Evolutionary conservation across 768 basidiomycete genomes (phyloP).

Genomic region (Suillus alpinus): DNA sequence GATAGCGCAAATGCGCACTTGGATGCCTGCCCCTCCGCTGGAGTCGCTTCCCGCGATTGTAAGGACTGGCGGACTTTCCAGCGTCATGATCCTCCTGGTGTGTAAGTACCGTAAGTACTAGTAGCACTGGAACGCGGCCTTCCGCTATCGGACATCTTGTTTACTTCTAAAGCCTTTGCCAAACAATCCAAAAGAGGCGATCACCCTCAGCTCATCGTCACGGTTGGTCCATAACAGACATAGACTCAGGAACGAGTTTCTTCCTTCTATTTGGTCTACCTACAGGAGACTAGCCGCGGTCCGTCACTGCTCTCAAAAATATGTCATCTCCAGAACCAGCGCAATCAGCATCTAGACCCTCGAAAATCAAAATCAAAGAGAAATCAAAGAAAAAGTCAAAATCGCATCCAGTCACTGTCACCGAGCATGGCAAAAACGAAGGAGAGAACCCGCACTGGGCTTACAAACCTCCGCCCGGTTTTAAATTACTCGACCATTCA

Average conservation of each 20-base stretch:
- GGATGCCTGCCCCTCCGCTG: slow-evolving; percentile 87
- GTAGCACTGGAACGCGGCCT: too few relatives aligned
- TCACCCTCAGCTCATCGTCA: background rate
- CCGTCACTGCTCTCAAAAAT: slow-evolving; percentile 7
- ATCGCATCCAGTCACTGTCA: slow-evolving; percentile 1
- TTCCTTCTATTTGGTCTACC: background rate
- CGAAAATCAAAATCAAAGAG: slow-evolving; percentile 14
- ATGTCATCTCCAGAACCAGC: slow-evolving; percentile 23
- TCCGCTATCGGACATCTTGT: background rate
- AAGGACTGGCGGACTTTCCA: slow-evolving; percentile 39
- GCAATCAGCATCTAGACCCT: slow-evolving; percentile 2
- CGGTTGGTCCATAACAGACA: background rate
- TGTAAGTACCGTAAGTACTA: too few relatives aligned
- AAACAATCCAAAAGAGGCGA: slow-evolving; percentile 22
- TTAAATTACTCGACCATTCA: slow-evolving; percentile 44
- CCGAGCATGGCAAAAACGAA: slow-evolving; percentile 45
- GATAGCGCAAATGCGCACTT: slow-evolving; percentile 42
- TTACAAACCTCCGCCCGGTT: slow-evolving; percentile 56
- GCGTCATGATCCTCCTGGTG: background rate
- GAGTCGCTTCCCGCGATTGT: slow-evolving; percentile 83
- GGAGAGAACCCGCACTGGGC: slow-evolving; percentile 55
- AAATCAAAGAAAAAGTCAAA: slow-evolving; percentile 13
- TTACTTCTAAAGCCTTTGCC: background rate
- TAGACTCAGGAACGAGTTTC: background rate
- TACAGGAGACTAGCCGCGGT: background rate